These are phyloP conservation scores for Peronospora farinosa DNA, from an alignment of 352 stramenopile genomes.

Conservation along the genomic window DNA sequence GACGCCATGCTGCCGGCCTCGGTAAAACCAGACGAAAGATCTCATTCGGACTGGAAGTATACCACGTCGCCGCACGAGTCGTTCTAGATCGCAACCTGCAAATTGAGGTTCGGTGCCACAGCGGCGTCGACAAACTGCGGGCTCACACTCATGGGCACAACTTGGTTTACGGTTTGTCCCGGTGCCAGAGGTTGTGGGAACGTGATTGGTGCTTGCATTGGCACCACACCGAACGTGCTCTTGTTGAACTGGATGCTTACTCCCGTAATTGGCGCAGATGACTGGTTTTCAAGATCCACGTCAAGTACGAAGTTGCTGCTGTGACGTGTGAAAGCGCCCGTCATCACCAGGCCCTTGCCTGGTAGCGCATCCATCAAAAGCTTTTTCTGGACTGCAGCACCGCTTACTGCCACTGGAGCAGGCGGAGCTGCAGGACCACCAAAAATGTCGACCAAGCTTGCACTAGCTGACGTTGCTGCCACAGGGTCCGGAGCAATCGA, in stretches of 20 bases:
- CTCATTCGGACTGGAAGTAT: slow-evolving; percentile 93
- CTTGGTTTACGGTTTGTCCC: slow-evolving; percentile 72
- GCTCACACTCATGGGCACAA: slow-evolving; percentile 74
- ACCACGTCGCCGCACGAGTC: slow-evolving; percentile 89
- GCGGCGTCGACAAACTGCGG: slow-evolving; percentile 67
- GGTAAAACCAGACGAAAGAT: slow-evolving; percentile 87
- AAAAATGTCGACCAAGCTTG: slow-evolving; percentile 82
- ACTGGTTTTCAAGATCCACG: slow-evolving; percentile 86
- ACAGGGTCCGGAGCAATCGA: slow-evolving; percentile 30
- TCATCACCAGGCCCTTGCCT: slow-evolving; percentile 89
- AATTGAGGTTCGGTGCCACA: slow-evolving; percentile 62
- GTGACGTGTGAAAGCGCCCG: slow-evolving; percentile 58
- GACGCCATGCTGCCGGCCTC: slow-evolving; percentile 86
- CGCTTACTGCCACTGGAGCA: no score
- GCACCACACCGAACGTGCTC: slow-evolving; percentile 94
- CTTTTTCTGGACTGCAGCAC: slow-evolving; percentile 54
- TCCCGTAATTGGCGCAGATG: slow-evolving; percentile 74
- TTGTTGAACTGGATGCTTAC: slow-evolving; percentile 98
- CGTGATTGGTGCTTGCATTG: slow-evolving; percentile 87
- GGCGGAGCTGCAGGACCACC: no score
- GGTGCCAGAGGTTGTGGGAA: slow-evolving; percentile 58
- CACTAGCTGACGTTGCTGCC: slow-evolving; percentile 24
- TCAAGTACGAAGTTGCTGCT: slow-evolving; percentile 65
- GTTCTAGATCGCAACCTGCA: slow-evolving; percentile 98
- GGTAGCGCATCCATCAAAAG: slow-evolving; percentile 67